Evolutionary conservation across 2,329 filamentous ascomycete genomes (phyloP), one percentile per base, ranked within the genome.

Genomic region (Furcasterigmium furcatum): DNA sequence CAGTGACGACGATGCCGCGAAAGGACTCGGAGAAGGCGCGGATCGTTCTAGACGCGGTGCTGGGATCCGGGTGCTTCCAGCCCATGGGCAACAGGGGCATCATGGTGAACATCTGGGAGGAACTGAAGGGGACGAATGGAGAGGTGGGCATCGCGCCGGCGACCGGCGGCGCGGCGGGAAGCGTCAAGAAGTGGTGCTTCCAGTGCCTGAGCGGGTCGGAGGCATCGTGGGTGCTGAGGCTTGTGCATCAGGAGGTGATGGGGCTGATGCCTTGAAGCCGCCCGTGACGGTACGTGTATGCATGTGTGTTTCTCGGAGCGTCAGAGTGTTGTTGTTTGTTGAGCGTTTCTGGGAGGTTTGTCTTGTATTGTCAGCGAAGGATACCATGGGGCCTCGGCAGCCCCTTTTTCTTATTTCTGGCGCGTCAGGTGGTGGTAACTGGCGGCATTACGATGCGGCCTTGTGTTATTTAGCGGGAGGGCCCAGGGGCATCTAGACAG

Each of bases 61-160:
- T 96, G 2, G 87, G 87, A 10, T 90, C 91, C 60, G 87, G 82
- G 46, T 91, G 88, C 59, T 95, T 96, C 66, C 87, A 91, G 54
- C 75, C 88, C 16, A 82, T 96, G 49, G 91, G 89, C 5, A 82
- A 87, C 53, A 87, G 88, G 27, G 91, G 91, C 39, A 92, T 96
- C 57, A 88, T 94, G 2, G 84, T 95, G 46, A 91, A 87, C 53
- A 86, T 96, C 29, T 94, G 90, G 82, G 87, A 94, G 62, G 84
- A 89, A 52, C 71, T 85, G 55, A 82, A 82, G 41, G 79, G 84
- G 51, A 79, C 79, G 51, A 73, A 80, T 20, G 79, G 80, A 20
- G 72, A 75, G 34, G 70, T 74, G 10, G 78, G 77, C 21, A 64
- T 70, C 16, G 78, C 68, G 35, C 76, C 77, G 3, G 69, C 71